A percentile compares a stretch with the other conserved stretches of the same genome.
Conservation (phyloP, 805 yeast species). For the Schwanniomyces polymorphus region DNA sequence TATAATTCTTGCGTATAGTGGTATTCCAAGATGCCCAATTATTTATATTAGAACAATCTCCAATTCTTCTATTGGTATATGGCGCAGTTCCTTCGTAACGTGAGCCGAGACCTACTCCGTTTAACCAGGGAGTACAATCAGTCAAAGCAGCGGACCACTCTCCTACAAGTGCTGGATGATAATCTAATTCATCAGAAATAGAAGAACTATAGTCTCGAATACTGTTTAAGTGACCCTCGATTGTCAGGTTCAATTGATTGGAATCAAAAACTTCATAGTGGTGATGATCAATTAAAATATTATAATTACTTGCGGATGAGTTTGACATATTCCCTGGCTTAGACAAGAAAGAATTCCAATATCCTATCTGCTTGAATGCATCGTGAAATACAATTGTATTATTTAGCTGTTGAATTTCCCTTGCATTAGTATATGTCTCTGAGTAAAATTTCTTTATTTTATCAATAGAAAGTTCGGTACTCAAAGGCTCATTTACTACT, state of each 20-base stretch:
- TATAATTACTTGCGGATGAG: conserved; percentile 24
- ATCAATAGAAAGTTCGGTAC: conserved; percentile 19
- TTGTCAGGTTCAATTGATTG: conserved; percentile 22
- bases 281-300: conserved; percentile 41
- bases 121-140: conserved; percentile 69
- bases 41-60: conserved; percentile 44
- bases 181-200: conserved; percentile 35
- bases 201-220: conserved; percentile 31
- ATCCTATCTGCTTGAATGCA: conserved; percentile 57
- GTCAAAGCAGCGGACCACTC: conserved; percentile 73
- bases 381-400: conserved; percentile 61
- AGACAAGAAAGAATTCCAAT: conserved; percentile 51
- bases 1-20: conserved; percentile 40
- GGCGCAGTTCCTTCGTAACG: conserved; percentile 52
- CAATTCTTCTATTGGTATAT: conserved; percentile 28
- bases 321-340: conserved; percentile 7
- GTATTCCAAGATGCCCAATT: conserved; percentile 42
- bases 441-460: conserved; percentile 27
- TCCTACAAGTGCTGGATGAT: conserved; percentile 57
- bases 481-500: conserved; percentile 41
- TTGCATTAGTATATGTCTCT: conserved; percentile 30
- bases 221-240: conserved; percentile 29
- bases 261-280: conserved; percentile 37
- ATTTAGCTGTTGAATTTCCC: conserved; percentile 26
- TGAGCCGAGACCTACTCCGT: conserved; percentile 68